Base-by-base conservation (phyloP, 2,329 filamentous ascomycete genomes). In the Aspergillus carbonarius region DNA sequence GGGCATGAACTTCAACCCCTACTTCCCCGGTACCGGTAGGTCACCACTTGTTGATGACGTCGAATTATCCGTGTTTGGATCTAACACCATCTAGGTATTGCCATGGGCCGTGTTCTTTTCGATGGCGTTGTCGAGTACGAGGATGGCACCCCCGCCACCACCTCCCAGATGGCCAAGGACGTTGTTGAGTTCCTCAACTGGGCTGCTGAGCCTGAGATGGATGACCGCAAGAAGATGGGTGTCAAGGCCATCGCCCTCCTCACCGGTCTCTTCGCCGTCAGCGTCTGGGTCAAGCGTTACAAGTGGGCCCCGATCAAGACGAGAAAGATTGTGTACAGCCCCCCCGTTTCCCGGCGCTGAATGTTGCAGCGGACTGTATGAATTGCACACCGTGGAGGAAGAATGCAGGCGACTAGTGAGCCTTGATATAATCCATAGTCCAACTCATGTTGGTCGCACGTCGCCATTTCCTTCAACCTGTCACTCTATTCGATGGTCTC, bases 81-180 rank as follows among this genome's bases (percentile, higher is more conserved):
- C 46, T 50, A 12, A 37, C 27, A 34, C 46, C 34, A 8, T 35
- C 25, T 58, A 82, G 81, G 80, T 76, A 99, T 99, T 78, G 95
- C 91, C 72, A 99, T 99, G 95, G 93, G 89, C 71, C 93, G 95
- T 87, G 95, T 98, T 62, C 87, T 99, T 61, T 99, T 96, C 81
- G 95, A 99, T 69, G 95, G 92, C 65, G 83, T 99, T 59, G 95
- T 99, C 64, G 95, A 99, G 79, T 99, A 98, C 82, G 95, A 99
- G 78, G 95, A 99, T 69, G 92, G 86, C 64, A 99, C 95, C 42
- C 91, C 92, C 54, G 95, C 95, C 51, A 91, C 93, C 62, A 92
- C 92, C 67, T 97, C 93, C 64, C 95, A 99, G 83, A 99, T 99
- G 95, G 95, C 95, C 79, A 99, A 99, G 88, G 95, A 99, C 71